These are phyloP conservation scores for Ailanthus altissimus DNA, from an alignment of 345 rosid genomes.

Conservation along the genomic window DNA sequence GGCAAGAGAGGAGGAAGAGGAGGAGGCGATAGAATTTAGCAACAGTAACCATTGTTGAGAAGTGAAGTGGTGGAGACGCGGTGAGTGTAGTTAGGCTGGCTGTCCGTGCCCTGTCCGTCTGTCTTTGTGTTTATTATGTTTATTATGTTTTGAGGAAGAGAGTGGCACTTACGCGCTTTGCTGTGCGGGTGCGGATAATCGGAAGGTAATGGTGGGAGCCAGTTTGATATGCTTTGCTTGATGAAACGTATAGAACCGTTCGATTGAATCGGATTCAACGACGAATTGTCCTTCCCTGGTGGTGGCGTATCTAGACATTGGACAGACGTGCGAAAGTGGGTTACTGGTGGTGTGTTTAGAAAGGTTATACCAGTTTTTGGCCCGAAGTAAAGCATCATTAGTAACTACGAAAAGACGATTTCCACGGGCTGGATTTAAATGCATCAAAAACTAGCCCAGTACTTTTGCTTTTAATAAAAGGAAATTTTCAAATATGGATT, in stretches of 20 bases:
- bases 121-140: background rate
- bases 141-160: background rate
- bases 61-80: background rate
- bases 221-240: background rate
- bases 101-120: background rate
- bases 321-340: background rate
- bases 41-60: background rate
- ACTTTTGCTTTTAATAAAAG: too few species aligned
- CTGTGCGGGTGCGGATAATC: background rate
- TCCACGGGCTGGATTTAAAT: too few species aligned
- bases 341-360: background rate
- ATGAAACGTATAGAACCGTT: background rate
- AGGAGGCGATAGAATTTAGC: background rate
- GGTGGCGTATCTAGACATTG: background rate
- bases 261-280: background rate
- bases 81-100: background rate
- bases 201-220: background rate
- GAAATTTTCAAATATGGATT: too few species aligned
- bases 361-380: background rate
- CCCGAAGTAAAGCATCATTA: background rate
- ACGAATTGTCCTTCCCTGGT: background rate
- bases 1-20: slow-evolving; percentile 23
- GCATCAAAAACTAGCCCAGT: too few species aligned
- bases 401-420: background rate
- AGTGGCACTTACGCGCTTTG: slow-evolving; percentile 8